A percentile compares a stretch with the other conserved stretches of the same genome.
Evolutionary conservation across 2,329 filamentous ascomycete species (phyloP).

Genomic region (Nemania sp.): DNA sequence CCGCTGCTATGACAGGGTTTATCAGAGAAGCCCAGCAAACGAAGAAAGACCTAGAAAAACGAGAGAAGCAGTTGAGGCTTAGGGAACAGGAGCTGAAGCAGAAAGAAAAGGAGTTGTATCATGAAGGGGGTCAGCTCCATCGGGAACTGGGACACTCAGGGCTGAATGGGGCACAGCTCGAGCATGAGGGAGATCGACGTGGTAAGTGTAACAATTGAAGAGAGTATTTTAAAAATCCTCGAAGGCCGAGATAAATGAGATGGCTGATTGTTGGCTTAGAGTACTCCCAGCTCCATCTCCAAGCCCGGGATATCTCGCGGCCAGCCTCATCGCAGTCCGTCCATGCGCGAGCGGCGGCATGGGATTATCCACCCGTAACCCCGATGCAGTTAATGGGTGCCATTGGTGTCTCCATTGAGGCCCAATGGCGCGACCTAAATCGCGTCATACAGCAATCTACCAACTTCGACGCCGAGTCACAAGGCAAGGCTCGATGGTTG

Average conservation of each 20-base stretch:
- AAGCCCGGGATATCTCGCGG: neutral
- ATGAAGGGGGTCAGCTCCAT: too few relatives aligned
- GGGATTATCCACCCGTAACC: neutral
- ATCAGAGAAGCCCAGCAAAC: neutral
- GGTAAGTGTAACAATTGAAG: too few relatives aligned
- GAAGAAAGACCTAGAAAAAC: too few relatives aligned
- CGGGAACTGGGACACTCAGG: too few relatives aligned
- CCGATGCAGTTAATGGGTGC: neutral
- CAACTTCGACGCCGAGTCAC: neutral
- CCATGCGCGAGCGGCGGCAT: neutral
- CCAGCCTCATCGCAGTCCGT: neutral
- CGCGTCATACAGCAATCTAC: neutral
- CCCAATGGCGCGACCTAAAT: neutral
- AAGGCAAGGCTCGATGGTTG: constrained; percentile 3
- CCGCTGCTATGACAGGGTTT: neutral
- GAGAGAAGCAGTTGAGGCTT: too few relatives aligned
- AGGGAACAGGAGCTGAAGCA: too few relatives aligned
- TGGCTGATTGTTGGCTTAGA: neutral
- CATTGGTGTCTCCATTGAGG: neutral
- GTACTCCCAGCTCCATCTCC: neutral
- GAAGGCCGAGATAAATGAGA: neutral
- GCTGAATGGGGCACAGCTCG: neutral
- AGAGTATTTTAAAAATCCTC: neutral
- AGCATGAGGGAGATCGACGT: neutral
- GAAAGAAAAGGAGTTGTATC: too few relatives aligned